Percentiles rank a stretch among this genome's conserved stretches.
phyloP scores from a whole-genome alignment of 1,284 basidiomycete species.

The Malassezia restricta region DNA sequence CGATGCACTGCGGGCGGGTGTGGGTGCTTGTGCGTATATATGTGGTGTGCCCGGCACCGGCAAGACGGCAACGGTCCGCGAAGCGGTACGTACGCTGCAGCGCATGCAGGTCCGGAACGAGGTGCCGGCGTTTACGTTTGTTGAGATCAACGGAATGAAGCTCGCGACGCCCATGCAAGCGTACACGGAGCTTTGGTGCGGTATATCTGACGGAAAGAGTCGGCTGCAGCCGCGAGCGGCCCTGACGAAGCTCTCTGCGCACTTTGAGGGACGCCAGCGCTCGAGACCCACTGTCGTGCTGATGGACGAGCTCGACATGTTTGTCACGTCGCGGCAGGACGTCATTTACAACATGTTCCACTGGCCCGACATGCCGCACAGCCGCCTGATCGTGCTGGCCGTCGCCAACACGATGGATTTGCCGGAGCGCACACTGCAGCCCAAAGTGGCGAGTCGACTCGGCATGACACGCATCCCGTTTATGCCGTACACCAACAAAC shows the following conservation, averaged over 20 bases:
- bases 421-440: constrained; percentile 81
- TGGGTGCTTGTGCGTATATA: constrained; percentile 89
- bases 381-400: constrained; percentile 82
- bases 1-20: constrained; percentile 77
- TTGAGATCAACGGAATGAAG: constrained; percentile 93
- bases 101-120: constrained; percentile 53
- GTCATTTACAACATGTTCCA: constrained; percentile 99
- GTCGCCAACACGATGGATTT: constrained; percentile 98
- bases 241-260: constrained; percentile 20
- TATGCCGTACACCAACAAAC: constrained; percentile 69
- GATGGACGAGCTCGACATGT: constrained; percentile 95
- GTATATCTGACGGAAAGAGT: constrained; percentile 22
- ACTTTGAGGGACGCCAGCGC: constrained; percentile 24
- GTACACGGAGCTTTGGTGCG: constrained; percentile 38
- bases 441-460: constrained; percentile 79
- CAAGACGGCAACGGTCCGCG: constrained; percentile 84
- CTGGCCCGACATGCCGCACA: constrained; percentile 81
- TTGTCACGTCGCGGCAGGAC: constrained; percentile 88
- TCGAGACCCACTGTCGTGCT: constrained; percentile 63
- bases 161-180: constrained; percentile 36
- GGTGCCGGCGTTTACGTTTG: constrained; percentile 82
- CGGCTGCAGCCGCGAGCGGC: constrained; percentile 32
- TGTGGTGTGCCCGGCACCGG: constrained; percentile 81
- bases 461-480: constrained; percentile 95
- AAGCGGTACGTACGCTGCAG: constrained; percentile 61